Percentiles rank a stretch among this genome's conserved stretches.
These are phyloP conservation scores for Penicillium paneum DNA, from an alignment of 2,329 filamentous ascomycete genomes.

Conservation along the genomic window DNA sequence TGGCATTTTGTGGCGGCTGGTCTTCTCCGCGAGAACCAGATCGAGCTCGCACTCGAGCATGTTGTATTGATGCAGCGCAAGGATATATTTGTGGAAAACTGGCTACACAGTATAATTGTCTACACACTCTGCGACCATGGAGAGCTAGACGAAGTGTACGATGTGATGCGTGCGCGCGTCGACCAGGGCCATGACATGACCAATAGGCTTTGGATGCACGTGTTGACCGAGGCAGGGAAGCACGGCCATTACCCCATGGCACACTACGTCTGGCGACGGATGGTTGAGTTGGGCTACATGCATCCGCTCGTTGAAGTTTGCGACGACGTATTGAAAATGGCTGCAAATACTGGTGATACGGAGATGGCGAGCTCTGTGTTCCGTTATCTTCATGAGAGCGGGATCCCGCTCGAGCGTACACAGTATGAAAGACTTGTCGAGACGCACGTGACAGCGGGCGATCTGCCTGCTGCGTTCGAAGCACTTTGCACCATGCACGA, in stretches of 20 bases:
- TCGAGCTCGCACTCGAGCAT: slow-evolving; percentile 72
- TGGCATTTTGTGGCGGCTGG: slow-evolving; percentile 68
- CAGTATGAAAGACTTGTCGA: slow-evolving; percentile 81
- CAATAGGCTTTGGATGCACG: slow-evolving; percentile 62
- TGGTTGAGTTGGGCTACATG: slow-evolving; percentile 58
- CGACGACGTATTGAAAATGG: slow-evolving; percentile 67
- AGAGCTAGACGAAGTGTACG: slow-evolving; percentile 74
- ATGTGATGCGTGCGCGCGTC: slow-evolving; percentile 61
- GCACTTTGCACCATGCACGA: slow-evolving; percentile 71
- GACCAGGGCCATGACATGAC: slow-evolving; percentile 49
- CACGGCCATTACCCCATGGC: slow-evolving; percentile 62
- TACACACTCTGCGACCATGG: slow-evolving; percentile 68
- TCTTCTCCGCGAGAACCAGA: slow-evolving; percentile 74
- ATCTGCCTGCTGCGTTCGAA: slow-evolving; percentile 65
- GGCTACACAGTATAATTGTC: slow-evolving; percentile 76
- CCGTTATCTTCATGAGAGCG: slow-evolving; percentile 58
- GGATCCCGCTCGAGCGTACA: slow-evolving; percentile 55
- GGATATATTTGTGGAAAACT: slow-evolving; percentile 57
- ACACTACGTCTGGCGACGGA: slow-evolving; percentile 66
- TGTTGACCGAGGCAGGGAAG: slow-evolving; percentile 72
- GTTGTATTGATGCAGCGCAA: slow-evolving; percentile 64
- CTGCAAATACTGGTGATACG: slow-evolving; percentile 65
- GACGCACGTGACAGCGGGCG: slow-evolving; percentile 59
- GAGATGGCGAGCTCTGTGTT: slow-evolving; percentile 69
- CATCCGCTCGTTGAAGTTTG: slow-evolving; percentile 64